phyloP scores from a whole-genome alignment of 225 moss, liverwort and hornwort genomes.

The Marchantia polymorpha region DNA sequence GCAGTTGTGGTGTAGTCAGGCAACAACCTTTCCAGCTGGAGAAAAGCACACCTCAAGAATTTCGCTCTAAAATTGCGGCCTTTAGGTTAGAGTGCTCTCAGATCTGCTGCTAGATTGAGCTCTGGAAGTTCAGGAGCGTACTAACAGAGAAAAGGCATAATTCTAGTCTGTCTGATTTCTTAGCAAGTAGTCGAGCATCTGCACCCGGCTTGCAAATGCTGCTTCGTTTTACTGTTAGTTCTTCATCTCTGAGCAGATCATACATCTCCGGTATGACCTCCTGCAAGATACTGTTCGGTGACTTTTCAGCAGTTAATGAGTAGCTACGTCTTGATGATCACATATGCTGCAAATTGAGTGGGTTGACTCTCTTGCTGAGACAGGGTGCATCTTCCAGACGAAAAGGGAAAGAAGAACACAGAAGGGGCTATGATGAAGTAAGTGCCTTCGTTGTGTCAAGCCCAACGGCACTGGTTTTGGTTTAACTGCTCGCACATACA shows the following conservation, averaged over 20 bases:
- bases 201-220: conserved; percentile 73
- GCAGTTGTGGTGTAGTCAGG: too few species aligned
- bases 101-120: too few species aligned
- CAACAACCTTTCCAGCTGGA: too few species aligned
- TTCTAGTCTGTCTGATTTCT: conserved; percentile 67
- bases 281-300: conserved; percentile 30
- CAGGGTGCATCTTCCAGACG: too few species aligned
- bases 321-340: not conserved
- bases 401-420: not conserved
- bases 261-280: conserved; percentile 88
- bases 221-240: conserved; percentile 74
- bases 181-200: conserved; percentile 76
- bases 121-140: conserved; percentile 73
- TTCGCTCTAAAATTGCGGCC: too few species aligned
- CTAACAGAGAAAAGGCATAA: conserved; percentile 89
- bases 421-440: conserved; percentile 8
- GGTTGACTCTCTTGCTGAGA: too few species aligned
- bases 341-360: too few species aligned
- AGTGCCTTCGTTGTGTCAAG: conserved; percentile 68
- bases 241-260: conserved; percentile 94
- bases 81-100: too few species aligned
- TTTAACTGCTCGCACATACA: conserved; percentile 97
- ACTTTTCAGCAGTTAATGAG: not conserved
- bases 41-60: too few species aligned
- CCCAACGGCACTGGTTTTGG: conserved; percentile 82